Evolutionary conservation across 306 rosid species (phyloP), one percentile per base, ranked within the genome.

Genomic region (Benincasa hispida): DNA sequence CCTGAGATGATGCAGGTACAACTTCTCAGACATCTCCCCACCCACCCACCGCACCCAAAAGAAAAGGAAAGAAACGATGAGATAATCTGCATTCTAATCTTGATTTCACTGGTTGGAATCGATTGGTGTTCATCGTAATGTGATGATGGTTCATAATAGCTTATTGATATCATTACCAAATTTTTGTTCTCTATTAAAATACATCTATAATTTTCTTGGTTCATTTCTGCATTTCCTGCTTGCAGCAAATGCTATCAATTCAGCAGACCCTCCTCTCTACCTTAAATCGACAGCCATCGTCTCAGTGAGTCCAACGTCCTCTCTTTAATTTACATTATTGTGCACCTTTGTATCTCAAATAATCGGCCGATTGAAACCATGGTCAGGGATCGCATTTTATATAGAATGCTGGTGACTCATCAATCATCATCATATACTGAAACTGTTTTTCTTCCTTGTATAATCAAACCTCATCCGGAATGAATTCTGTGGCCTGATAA

Each of bases 1-100:
- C 92, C 88, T 1, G 88, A 86, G 85, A 86, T 83, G 50, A 80
- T 88, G 78, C 87, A 86, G 92, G 92, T 88, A 80, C 22, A 17
- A 65, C 50, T 69, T 17, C 22, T 41, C 35, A 19, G 25, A 63
- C 72, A 21, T 30, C 35, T 15, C 67, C 67, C 67, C 41, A 11
- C 37, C 66, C n/a, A n/a, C n/a, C 68, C 22, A 7, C 5, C 3
- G 13, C 45, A 8, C 42, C 45, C 5, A 15, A 7, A 62, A 28
- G 19, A 17, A 28, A 30, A 60, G 4, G n/a, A 60, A 60, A 22
- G 35, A 59, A 13, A 11, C 13, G n/a, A 2, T 4, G 9, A 60
- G 21, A 27, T 2, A 3, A 59, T 57, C 62, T 57, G 0, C 3
- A 21, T 66, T 66, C 9, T 3, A 66, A 21, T 39, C 51, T 66